phyloP scores from a whole-genome alignment of 495 filamentous ascomycete species.

The Lasiosphaeria miniovina region DNA sequence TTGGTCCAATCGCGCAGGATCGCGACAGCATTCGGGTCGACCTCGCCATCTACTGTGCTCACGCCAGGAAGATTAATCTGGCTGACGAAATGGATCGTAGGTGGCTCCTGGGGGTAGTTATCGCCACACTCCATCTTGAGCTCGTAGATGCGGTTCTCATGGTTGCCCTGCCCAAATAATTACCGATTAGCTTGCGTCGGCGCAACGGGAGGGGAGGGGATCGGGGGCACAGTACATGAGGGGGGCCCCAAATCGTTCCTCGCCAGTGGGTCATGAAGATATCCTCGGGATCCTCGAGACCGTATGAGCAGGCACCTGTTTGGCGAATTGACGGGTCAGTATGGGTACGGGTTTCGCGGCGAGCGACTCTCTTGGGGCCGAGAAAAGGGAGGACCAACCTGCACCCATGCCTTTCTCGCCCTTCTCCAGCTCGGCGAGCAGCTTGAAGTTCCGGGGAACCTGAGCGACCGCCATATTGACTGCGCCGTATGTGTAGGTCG shows the following conservation, averaged over 20 bases:
- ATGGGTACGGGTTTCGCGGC: neutral
- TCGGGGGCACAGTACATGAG: conserved; percentile 61
- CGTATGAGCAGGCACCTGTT: conserved; percentile 95
- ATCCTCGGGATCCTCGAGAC: conserved; percentile 90
- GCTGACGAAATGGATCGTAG: conserved; percentile 84
- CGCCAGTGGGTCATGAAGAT: conserved; percentile 99
- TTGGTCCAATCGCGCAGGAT: conserved; percentile 86
- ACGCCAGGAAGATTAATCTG: conserved; percentile 96
- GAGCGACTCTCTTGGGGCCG: too few species aligned
- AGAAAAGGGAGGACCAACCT: conserved; percentile 51
- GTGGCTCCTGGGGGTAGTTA: conserved; percentile 84
- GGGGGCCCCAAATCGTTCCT: conserved; percentile 92
- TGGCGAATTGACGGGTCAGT: neutral
- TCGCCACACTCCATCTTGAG: conserved; percentile 94
- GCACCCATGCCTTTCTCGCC: conserved; percentile 96
- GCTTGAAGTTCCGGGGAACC: conserved; percentile 89
- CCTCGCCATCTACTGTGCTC: conserved; percentile 71
- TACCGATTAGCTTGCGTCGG: conserved; percentile 9
- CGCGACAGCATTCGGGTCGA: conserved; percentile 77
- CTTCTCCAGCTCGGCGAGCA: conserved; percentile 97
- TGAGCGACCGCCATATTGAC: conserved; percentile 61
- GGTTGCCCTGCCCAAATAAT: conserved; percentile 65
- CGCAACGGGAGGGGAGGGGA: neutral
- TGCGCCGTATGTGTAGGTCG: conserved; percentile 7
- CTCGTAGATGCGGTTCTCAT: conserved; percentile 98